These are phyloP conservation scores for Strobilomyces dryophilus DNA, from an alignment of 768 basidiomycete genomes.

Conservation along the genomic window DNA sequence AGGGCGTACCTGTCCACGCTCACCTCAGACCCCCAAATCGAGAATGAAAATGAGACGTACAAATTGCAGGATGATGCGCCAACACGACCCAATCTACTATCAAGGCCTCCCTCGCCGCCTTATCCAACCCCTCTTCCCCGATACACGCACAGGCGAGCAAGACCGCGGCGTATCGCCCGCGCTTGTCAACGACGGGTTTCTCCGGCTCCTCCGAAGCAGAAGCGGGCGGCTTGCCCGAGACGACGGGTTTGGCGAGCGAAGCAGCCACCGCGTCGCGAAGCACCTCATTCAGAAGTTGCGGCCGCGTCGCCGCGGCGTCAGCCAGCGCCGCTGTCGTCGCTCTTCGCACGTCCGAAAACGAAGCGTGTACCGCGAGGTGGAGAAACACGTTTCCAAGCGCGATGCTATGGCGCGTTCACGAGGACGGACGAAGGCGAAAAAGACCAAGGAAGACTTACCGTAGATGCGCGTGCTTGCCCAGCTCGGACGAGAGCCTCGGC, in stretches of 20 bases:
- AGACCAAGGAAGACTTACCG: conserved; percentile 31
- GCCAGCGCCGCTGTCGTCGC: conserved; percentile 42
- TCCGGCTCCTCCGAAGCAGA: conserved; percentile 33
- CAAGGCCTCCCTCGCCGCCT: conserved; percentile 38
- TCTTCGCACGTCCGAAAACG: conserved; percentile 51
- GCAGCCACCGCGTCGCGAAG: conserved; percentile 56
- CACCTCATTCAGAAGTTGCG: conserved; percentile 47
- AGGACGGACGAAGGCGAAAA: not conserved
- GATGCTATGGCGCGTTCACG: conserved; percentile 35
- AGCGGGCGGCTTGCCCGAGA: conserved; percentile 19
- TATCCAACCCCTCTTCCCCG: conserved; percentile 33
- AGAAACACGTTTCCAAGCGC: conserved; percentile 65
- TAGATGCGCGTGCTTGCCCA: conserved; percentile 50
- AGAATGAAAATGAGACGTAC: conserved; percentile 34
- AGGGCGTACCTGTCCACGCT: conserved; percentile 13
- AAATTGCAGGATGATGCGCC: conserved; percentile 65
- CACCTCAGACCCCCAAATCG: not conserved
- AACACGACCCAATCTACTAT: conserved; percentile 59
- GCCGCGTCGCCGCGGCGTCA: conserved; percentile 34
- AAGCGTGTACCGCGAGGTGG: conserved; percentile 61
- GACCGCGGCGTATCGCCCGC: conserved; percentile 47
- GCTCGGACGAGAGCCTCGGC: conserved; percentile 43
- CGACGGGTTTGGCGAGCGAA: conserved; percentile 39
- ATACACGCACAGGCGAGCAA: conserved; percentile 51
- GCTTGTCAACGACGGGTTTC: conserved; percentile 44